A percentile compares a stretch with the other conserved stretches of the same genome.
Conservation (phyloP, 73 alveolate species). For the Symbiodinium pilosum region DNA sequence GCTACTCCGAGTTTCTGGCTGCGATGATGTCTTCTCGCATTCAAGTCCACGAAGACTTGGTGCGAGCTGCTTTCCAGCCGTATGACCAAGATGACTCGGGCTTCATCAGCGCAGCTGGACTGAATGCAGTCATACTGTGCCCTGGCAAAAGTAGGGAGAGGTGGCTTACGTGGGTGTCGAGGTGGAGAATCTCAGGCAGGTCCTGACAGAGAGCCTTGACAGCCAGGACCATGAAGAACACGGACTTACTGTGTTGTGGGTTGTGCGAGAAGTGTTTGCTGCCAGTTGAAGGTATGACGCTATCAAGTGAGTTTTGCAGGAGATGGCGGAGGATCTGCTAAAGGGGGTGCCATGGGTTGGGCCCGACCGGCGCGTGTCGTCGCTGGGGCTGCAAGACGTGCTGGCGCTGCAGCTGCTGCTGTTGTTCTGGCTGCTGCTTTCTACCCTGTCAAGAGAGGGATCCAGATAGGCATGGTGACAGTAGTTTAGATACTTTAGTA, state of each 20-base stretch:
- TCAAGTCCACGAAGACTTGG: conserved; percentile 1
- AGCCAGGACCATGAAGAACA: conserved; percentile 18
- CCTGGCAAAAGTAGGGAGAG: no score
- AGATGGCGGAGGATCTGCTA: neutral
- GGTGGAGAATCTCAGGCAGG: conserved; percentile 5
- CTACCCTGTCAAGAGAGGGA: no score
- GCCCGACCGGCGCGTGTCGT: neutral
- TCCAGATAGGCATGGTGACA: no score
- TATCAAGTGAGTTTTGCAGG: neutral
- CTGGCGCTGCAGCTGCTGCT: neutral
- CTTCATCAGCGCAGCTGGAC: conserved; percentile 7
- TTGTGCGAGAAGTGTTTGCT: no score
- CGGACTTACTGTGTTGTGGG: no score
- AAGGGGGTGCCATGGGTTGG: neutral
- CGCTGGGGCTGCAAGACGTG: neutral
- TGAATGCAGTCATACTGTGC: no score
- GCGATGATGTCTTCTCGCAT: conserved; percentile 91
- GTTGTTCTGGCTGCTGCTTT: no score
- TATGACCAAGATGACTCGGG: neutral
- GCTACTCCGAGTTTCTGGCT: conserved; percentile 59
- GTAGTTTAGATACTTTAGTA: no score
- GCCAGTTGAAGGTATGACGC: no score
- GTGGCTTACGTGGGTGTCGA: no score
- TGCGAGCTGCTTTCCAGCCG: neutral
- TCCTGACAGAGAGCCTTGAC: conserved; percentile 13